Evolutionary conservation across 73 alveolate genomes (phyloP).

Genomic region (Symbiodinium natans): DNA sequence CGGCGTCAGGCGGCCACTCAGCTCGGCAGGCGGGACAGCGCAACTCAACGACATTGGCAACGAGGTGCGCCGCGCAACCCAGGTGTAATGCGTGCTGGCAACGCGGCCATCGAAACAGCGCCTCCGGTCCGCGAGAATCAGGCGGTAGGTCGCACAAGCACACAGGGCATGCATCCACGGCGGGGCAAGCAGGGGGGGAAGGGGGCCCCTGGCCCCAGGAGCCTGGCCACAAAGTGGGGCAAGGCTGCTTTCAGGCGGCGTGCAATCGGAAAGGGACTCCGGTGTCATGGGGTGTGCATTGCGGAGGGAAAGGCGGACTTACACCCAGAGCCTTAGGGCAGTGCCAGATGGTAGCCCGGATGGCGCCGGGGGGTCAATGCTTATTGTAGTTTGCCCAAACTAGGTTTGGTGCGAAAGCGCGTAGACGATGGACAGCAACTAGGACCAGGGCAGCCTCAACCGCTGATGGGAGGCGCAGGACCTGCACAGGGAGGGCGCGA

Average conservation of each 20-base stretch:
- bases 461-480: too few species aligned
- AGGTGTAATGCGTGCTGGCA: neutral
- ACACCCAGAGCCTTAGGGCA: neutral
- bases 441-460: too few species aligned
- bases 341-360: neutral
- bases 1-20: neutral
- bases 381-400: too few species aligned
- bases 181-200: too few species aligned
- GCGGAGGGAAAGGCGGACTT: neutral
- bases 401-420: too few species aligned
- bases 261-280: too few species aligned
- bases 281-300: too few species aligned
- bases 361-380: constrained; percentile 1
- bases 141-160: neutral
- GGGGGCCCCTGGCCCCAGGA: too few species aligned
- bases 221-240: neutral
- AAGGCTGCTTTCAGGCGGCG: neutral
- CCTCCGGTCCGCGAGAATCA: neutral
- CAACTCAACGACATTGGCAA: neutral
- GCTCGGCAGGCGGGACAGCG: neutral
- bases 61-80: neutral
- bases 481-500: too few species aligned
- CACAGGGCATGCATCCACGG: neutral
- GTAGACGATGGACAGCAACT: too few species aligned
- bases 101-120: neutral